Conservation (phyloP, 2,329 filamentous ascomycete species). For the Epichloe gansuensis region DNA sequence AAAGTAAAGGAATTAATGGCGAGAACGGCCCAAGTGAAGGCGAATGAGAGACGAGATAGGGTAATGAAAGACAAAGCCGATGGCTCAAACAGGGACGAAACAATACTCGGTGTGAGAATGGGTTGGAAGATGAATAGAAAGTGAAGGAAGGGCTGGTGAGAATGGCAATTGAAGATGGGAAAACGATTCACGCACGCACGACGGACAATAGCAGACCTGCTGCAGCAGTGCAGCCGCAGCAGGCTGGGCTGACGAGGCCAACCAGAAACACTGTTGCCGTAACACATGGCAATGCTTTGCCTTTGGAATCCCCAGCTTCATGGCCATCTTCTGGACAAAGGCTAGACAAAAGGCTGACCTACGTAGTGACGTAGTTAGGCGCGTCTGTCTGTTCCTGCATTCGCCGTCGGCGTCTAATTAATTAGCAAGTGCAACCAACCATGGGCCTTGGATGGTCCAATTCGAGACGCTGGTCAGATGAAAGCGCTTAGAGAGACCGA, state of each 20-base stretch:
- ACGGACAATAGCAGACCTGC: background rate
- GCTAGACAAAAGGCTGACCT: background rate
- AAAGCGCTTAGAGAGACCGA: conserved; percentile 25
- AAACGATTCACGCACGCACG: conserved; percentile 7
- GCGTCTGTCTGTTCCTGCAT: conserved; percentile 3
- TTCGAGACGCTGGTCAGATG: conserved; percentile 16
- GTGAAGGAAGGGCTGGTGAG: background rate
- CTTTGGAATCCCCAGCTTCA: background rate
- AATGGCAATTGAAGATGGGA: background rate
- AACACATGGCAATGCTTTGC: background rate
- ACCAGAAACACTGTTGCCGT: background rate
- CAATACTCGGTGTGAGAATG: background rate
- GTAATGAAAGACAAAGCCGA: conserved; percentile 1
- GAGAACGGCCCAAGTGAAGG: background rate
- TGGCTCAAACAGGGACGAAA: background rate
- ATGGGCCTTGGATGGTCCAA: conserved; percentile 2
- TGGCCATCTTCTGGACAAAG: background rate
- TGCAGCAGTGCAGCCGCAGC: background rate
- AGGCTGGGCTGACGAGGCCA: background rate
- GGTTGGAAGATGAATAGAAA: background rate
- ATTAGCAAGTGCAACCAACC: background rate
- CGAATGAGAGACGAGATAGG: conserved; percentile 1
- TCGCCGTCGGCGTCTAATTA: background rate
- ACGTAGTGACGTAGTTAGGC: background rate
- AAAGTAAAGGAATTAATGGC: background rate